Conservation (phyloP, 2,329 filamentous ascomycete species). For the Penicillium sp. region DNA sequence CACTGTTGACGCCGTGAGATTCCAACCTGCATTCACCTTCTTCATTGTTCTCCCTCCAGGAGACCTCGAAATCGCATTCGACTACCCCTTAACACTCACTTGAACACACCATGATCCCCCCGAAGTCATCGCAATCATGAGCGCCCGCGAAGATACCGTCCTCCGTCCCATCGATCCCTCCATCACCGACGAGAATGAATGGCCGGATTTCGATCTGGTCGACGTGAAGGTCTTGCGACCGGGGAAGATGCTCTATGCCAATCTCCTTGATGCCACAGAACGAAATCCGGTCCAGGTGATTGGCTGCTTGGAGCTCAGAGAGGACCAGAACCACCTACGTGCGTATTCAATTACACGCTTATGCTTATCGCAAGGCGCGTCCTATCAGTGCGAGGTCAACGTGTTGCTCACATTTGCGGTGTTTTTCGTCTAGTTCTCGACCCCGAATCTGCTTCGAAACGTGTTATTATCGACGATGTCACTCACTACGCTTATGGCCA, state of each 20-base stretch:
- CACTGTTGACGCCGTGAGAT: slow-evolving; percentile 24
- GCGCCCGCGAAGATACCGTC: slow-evolving; percentile 54
- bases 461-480: slow-evolving; percentile 56
- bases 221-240: slow-evolving; percentile 60
- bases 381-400: slow-evolving; percentile 12
- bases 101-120: slow-evolving; percentile 32
- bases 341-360: slow-evolving; percentile 26
- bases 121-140: slow-evolving; percentile 49
- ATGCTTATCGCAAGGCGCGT: slow-evolving; percentile 21
- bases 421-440: slow-evolving; percentile 43
- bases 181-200: slow-evolving; percentile 59
- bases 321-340: slow-evolving; percentile 53
- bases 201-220: slow-evolving; percentile 64
- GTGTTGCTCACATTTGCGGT: slow-evolving; percentile 13
- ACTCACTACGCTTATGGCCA: slow-evolving; percentile 58
- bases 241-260: slow-evolving; percentile 58
- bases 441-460: slow-evolving; percentile 47
- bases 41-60: slow-evolving; percentile 2
- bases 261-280: slow-evolving; percentile 61
- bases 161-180: slow-evolving; percentile 52
- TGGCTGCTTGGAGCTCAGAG: slow-evolving; percentile 57
- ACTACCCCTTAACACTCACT: slow-evolving; percentile 1
- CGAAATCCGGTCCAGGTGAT: slow-evolving; percentile 62
- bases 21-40: slow-evolving; percentile 17
- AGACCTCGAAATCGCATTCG: slow-evolving; percentile 2